Evolutionary conservation across 768 basidiomycete genomes (phyloP).

Genomic region (Baorangia bicolor): DNA sequence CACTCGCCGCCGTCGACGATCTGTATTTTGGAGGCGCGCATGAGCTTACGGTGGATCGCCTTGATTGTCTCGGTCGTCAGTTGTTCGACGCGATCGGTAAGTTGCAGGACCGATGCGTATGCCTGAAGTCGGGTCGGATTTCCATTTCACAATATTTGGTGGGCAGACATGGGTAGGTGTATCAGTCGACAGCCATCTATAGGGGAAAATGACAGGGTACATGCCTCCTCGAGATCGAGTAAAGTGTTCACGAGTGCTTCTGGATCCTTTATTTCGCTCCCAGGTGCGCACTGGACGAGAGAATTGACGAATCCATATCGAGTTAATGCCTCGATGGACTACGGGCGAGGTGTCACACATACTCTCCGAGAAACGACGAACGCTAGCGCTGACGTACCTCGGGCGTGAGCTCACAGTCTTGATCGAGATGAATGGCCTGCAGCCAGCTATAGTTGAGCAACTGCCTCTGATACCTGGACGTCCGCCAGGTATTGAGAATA

Average conservation of each 20-base stretch:
- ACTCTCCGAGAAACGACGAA: not conserved
- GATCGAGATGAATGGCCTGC: slow-evolving; percentile 30
- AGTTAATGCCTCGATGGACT: slow-evolving; percentile 29
- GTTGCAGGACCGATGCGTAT: slow-evolving; percentile 21
- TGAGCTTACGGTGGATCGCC: slow-evolving; percentile 28
- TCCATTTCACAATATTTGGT: not conserved
- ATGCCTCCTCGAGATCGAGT: slow-evolving; percentile 28
- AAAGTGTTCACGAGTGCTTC: slow-evolving; percentile 21
- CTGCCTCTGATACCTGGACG: slow-evolving; percentile 24
- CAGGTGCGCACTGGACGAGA: slow-evolving; percentile 22
- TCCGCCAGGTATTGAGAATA: slow-evolving; percentile 28
- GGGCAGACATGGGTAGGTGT: not conserved
- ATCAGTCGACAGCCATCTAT: not conserved
- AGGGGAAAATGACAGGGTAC: not conserved
- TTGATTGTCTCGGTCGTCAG: slow-evolving; percentile 32
- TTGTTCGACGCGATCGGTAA: slow-evolving; percentile 25
- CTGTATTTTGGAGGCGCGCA: slow-evolving; percentile 33
- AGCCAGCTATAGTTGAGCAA: slow-evolving; percentile 33
- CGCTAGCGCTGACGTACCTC: slow-evolving; percentile 12
- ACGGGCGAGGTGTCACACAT: not conserved
- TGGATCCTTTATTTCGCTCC: slow-evolving; percentile 25
- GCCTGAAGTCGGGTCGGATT: slow-evolving; percentile 16
- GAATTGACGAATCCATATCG: slow-evolving; percentile 27
- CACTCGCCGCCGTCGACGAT: slow-evolving; percentile 14
- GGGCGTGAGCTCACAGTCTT: slow-evolving; percentile 22